Conservation (phyloP, 2,329 filamentous ascomycete species). For the Fusarium citri region DNA sequence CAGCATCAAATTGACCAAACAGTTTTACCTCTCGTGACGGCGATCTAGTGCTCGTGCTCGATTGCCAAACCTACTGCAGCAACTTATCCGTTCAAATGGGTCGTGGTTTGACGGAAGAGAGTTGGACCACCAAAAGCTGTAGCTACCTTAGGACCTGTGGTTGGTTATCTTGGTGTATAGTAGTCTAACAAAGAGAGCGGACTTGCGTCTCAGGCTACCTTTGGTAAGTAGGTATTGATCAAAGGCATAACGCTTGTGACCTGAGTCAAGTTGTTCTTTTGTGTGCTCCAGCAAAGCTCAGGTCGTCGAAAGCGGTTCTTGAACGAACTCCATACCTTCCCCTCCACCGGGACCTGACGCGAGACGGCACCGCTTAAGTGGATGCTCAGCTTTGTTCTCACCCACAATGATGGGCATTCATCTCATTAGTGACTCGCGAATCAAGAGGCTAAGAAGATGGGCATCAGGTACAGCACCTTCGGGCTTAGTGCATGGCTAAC, state of each 20-base stretch:
- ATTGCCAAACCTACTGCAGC: not conserved
- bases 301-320: not conserved
- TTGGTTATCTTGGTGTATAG: too few relatives aligned
- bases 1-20: not conserved
- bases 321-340: not conserved
- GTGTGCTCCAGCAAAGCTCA: not conserved
- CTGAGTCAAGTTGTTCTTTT: not conserved
- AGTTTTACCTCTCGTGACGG: not conserved
- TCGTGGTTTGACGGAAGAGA: not conserved
- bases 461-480: slow-evolving; percentile 7
- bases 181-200: not conserved
- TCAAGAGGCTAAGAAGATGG: slow-evolving; percentile 1
- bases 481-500: slow-evolving; percentile 17
- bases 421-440: slow-evolving; percentile 13
- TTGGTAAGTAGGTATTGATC: not conserved
- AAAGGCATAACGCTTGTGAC: not conserved
- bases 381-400: not conserved
- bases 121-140: too few relatives aligned
- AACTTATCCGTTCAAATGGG: slow-evolving; percentile 1
- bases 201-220: not conserved
- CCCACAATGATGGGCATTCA: not conserved
- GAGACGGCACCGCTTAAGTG: not conserved
- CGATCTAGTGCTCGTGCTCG: not conserved
- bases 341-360: slow-evolving; percentile 23
- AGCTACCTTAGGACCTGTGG: too few relatives aligned